Evolutionary conservation across 768 basidiomycete genomes (phyloP).

Genomic region (Leccinum subtestaceum): DNA sequence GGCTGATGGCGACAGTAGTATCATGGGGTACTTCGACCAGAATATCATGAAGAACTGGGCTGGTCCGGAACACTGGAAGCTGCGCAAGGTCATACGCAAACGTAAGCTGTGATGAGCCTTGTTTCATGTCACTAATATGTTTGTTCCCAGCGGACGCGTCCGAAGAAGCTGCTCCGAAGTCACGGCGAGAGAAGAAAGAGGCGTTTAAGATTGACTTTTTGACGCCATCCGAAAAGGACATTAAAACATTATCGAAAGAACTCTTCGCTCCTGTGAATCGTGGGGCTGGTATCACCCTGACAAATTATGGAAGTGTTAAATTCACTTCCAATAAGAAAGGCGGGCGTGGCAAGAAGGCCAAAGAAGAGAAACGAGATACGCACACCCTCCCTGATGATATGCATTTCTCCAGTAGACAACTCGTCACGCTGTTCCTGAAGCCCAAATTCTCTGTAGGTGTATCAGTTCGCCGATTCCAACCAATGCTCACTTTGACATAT

Average conservation of each 20-base stretch:
- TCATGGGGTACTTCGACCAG: constrained; percentile 90
- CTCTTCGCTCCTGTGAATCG: constrained; percentile 78
- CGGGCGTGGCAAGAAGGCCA: constrained; percentile 45
- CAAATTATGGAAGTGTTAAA: constrained; percentile 44
- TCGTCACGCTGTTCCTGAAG: constrained; percentile 92
- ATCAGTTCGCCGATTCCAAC: background rate
- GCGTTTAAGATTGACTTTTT: constrained; percentile 81
- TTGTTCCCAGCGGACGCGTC: constrained; percentile 42
- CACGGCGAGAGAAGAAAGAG: constrained; percentile 72
- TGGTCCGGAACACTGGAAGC: constrained; percentile 97
- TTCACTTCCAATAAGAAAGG: constrained; percentile 31
- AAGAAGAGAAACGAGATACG: constrained; percentile 64
- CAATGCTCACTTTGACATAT: constrained; percentile 1
- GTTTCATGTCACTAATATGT: constrained; percentile 1
- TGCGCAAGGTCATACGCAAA: constrained; percentile 75
- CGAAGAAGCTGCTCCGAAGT: constrained; percentile 50
- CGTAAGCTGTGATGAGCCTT: constrained; percentile 45
- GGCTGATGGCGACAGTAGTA: constrained; percentile 51
- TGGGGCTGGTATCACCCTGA: constrained; percentile 65
- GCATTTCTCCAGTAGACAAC: constrained; percentile 90
- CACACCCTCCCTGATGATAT: constrained; percentile 92
- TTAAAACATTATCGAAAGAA: constrained; percentile 63
- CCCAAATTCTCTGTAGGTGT: constrained; percentile 85
- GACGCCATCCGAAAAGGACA: constrained; percentile 52
- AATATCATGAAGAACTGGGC: constrained; percentile 93